Percentiles rank a stretch among this genome's conserved stretches.
Conservation (phyloP, 1,284 basidiomycete genomes). For the Schizophyllum amplum region DNA sequence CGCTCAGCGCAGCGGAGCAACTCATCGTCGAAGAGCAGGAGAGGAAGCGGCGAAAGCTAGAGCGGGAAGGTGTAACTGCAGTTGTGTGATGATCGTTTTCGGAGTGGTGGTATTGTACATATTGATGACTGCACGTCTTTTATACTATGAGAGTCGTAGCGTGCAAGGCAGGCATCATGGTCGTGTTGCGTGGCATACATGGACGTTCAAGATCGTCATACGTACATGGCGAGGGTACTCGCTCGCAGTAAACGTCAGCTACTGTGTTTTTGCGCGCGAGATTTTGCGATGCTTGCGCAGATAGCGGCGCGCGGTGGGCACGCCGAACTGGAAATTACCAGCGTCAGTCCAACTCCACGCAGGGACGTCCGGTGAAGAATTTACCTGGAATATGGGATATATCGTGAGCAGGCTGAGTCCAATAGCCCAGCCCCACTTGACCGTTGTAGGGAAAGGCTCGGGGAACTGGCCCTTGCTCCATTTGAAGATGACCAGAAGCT, state of each 20-base stretch:
- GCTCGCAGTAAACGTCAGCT: neutral
- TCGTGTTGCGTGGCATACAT: neutral
- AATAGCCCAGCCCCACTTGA: constrained; percentile 59
- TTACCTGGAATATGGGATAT: constrained; percentile 61
- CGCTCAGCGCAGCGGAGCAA: constrained; percentile 77
- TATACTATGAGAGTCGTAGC: neutral
- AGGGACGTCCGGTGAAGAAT: too few species aligned
- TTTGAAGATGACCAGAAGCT: constrained; percentile 65
- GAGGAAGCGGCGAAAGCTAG: constrained; percentile 67
- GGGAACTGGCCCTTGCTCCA: constrained; percentile 70
- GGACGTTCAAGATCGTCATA: neutral
- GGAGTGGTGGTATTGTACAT: neutral
- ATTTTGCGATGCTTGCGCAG: neutral
- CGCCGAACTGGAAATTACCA: neutral
- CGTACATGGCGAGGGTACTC: neutral
- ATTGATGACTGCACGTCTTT: neutral
- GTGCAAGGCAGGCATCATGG: neutral
- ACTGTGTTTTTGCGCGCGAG: neutral
- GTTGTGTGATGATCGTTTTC: constrained; percentile 4
- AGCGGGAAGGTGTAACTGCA: constrained; percentile 37
- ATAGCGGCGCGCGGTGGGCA: neutral
- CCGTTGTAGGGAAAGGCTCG: constrained; percentile 50
- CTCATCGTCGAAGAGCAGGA: constrained; percentile 85
- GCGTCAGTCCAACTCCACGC: neutral
- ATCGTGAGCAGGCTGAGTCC: constrained; percentile 49